Conservation (phyloP, 495 filamentous ascomycete species). For the Amphirosellinia nigrospora region DNA sequence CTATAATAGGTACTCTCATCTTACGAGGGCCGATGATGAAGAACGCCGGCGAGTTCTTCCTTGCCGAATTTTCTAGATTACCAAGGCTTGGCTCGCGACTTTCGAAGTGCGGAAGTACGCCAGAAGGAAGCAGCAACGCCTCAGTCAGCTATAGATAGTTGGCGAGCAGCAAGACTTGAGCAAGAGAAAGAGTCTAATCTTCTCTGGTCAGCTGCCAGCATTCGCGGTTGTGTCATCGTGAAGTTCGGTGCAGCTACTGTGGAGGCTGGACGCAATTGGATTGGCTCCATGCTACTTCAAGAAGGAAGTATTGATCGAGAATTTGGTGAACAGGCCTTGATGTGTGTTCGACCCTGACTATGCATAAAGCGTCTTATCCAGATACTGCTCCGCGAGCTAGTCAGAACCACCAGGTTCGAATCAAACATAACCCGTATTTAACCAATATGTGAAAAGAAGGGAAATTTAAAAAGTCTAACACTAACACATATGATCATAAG, state of each 20-base stretch:
- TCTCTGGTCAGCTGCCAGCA: constrained; percentile 84
- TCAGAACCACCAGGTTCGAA: neutral
- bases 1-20: constrained; percentile 82
- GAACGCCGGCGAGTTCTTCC: constrained; percentile 68
- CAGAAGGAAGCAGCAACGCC: constrained; percentile 49
- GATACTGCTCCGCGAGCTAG: neutral
- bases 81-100: constrained; percentile 88
- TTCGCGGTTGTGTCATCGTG: constrained; percentile 84
- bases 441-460: neutral
- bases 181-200: constrained; percentile 65
- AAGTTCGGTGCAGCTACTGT: constrained; percentile 72
- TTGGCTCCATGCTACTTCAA: constrained; percentile 57
- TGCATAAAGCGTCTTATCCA: neutral
- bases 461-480: neutral
- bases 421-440: neutral
- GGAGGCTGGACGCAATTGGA: constrained; percentile 57
- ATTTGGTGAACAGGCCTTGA: constrained; percentile 59
- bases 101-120: constrained; percentile 55
- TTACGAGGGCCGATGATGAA: constrained; percentile 76
- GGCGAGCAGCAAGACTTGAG: constrained; percentile 50
- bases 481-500: neutral
- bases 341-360: constrained; percentile 50
- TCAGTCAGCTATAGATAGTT: constrained; percentile 47
- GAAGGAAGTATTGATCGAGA: constrained; percentile 54
- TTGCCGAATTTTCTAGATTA: constrained; percentile 73